phyloP scores from a whole-genome alignment of 2,329 filamentous ascomycete species.

The Diaporthe helianthi region DNA sequence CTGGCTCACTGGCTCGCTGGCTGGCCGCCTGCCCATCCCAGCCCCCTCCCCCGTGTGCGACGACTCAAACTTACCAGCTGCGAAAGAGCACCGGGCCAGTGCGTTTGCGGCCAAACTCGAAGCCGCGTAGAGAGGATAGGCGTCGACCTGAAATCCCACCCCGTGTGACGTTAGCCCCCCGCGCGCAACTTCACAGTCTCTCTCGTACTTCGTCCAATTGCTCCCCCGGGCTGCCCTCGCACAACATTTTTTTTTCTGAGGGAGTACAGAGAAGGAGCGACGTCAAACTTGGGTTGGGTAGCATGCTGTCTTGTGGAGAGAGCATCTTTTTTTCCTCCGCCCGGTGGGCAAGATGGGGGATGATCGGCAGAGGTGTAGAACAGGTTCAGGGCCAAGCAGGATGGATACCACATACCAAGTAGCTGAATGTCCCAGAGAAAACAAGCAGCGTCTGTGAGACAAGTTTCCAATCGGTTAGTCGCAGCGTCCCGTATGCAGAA shows the following conservation, averaged over 20 bases:
- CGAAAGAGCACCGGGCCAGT: conserved; percentile 80
- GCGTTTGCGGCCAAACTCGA: conserved; percentile 84
- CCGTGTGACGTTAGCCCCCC: conserved; percentile 39
- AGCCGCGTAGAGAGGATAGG: conserved; percentile 78
- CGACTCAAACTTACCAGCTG: conserved; percentile 44
- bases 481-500: conserved; percentile 44
- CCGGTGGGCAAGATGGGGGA: neutral
- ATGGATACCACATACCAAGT: conserved; percentile 66
- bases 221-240: neutral
- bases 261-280: neutral
- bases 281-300: conserved; percentile 10
- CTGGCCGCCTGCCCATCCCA: neutral
- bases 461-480: conserved; percentile 42
- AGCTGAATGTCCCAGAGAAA: conserved; percentile 87
- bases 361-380: neutral
- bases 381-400: neutral
- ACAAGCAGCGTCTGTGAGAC: conserved; percentile 72
- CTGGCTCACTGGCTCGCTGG: conserved; percentile 5
- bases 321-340: neutral
- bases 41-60: conserved; percentile 16
- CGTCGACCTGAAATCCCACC: conserved; percentile 62
- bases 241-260: conserved; percentile 9
- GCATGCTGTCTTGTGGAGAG: neutral
- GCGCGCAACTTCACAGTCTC: conserved; percentile 9
- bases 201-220: conserved; percentile 40